Conservation (phyloP, 2,329 filamentous ascomycete species). For the Aspergillus caelatus region DNA sequence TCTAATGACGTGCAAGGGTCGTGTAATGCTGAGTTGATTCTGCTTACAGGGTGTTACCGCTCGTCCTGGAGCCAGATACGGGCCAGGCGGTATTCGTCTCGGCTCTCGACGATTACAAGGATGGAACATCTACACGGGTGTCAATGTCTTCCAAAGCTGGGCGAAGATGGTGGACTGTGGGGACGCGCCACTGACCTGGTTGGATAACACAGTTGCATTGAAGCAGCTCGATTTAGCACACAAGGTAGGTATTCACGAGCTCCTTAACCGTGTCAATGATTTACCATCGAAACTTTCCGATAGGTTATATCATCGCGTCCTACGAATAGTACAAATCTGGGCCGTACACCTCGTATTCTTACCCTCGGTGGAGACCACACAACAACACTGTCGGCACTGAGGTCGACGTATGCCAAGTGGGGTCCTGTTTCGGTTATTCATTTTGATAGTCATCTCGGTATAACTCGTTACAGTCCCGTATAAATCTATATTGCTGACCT, state of each 20-base stretch:
- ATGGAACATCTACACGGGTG: slow-evolving; percentile 55
- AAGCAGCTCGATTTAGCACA: slow-evolving; percentile 57
- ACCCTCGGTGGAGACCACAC: slow-evolving; percentile 60
- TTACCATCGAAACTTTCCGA: not conserved
- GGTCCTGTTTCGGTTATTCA: slow-evolving; percentile 60
- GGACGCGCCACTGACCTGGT: slow-evolving; percentile 54
- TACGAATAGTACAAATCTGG: slow-evolving; percentile 44
- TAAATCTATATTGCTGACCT: not conserved
- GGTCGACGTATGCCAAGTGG: slow-evolving; percentile 53
- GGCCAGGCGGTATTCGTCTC: slow-evolving; percentile 54
- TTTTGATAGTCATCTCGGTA: slow-evolving; percentile 55
- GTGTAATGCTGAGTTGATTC: not conserved
- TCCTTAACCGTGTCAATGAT: not conserved
- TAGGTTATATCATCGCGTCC: slow-evolving; percentile 50
- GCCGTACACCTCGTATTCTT: slow-evolving; percentile 50
- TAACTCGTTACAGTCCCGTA: not conserved
- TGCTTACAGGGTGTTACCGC: slow-evolving; percentile 45
- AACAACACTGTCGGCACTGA: slow-evolving; percentile 56
- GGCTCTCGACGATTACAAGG: slow-evolving; percentile 53
- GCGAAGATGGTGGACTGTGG: slow-evolving; percentile 59
- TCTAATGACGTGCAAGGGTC: not conserved
- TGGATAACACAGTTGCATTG: slow-evolving; percentile 59
- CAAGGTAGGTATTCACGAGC: slow-evolving; percentile 34
- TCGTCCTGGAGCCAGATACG: slow-evolving; percentile 56
- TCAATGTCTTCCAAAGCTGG: slow-evolving; percentile 51